phyloP scores from a whole-genome alignment of 208 protist species.

The Crithidia bombi region DNA sequence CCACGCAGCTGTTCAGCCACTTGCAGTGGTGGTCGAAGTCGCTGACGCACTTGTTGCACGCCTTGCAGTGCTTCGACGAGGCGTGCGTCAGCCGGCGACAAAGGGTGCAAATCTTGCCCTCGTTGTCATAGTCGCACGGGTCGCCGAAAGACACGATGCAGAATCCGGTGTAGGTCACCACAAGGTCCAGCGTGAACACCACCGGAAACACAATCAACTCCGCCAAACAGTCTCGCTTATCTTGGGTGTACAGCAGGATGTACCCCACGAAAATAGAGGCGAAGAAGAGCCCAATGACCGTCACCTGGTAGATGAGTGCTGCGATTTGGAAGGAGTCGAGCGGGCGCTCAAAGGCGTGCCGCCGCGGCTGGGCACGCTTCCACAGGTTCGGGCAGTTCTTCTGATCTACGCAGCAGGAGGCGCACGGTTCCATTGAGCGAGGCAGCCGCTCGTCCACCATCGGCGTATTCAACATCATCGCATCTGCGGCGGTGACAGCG shows the following conservation, averaged over 20 bases:
- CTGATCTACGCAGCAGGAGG: constrained; percentile 62
- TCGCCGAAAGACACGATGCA: constrained; percentile 56
- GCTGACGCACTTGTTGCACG: constrained; percentile 87
- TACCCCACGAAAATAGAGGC: constrained; percentile 49
- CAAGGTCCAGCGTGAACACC: constrained; percentile 14
- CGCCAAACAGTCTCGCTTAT: constrained; percentile 31
- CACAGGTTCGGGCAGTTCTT: constrained; percentile 52
- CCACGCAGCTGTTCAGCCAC: constrained; percentile 92
- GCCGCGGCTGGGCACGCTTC: constrained; percentile 50
- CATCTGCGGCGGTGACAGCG: neutral
- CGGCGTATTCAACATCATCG: neutral
- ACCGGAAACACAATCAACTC: constrained; percentile 57
- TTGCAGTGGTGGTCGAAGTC: constrained; percentile 93
- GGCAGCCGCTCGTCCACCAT: constrained; percentile 4
- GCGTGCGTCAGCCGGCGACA: constrained; percentile 46
- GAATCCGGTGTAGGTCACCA: constrained; percentile 37
- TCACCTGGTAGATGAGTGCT: constrained; percentile 38
- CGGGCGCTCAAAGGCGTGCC: constrained; percentile 71
- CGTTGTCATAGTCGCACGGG: constrained; percentile 45
- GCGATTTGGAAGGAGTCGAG: constrained; percentile 61
- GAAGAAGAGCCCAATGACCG: constrained; percentile 53
- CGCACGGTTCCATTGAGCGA: constrained; percentile 42
- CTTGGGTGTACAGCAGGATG: constrained; percentile 48
- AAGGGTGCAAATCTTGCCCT: constrained; percentile 60
- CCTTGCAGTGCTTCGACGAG: constrained; percentile 81